phyloP scores from a whole-genome alignment of 306 rosid species.

The Heteromeles arbutifolia region DNA sequence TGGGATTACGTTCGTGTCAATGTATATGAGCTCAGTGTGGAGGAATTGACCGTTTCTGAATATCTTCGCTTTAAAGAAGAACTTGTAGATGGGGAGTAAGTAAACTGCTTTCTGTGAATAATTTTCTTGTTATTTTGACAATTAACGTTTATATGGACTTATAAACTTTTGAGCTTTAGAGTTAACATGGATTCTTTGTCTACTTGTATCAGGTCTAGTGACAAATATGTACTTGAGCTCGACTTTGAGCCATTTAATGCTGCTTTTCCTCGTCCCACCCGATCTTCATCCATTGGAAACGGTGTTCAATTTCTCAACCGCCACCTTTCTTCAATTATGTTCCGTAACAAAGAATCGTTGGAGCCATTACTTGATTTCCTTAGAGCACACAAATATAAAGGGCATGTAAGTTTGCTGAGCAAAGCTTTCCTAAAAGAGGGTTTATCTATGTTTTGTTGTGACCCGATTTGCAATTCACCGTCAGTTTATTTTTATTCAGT shows the following conservation, averaged over 20 bases:
- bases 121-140: not conserved
- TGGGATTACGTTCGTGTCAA: constrained; percentile 89
- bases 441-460: constrained; percentile 10
- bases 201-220: constrained; percentile 29
- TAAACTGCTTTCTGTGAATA: not conserved
- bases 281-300: constrained; percentile 80
- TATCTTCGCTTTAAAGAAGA: constrained; percentile 84
- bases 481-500: not conserved
- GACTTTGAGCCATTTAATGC: constrained; percentile 94
- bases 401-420: constrained; percentile 54
- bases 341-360: constrained; percentile 57
- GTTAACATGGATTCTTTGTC: not conserved
- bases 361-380: constrained; percentile 87
- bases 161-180: not conserved
- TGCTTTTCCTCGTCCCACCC: constrained; percentile 59
- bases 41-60: constrained; percentile 74
- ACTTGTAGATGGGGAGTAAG: constrained; percentile 67
- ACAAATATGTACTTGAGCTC: constrained; percentile 53
- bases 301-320: constrained; percentile 85
- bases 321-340: constrained; percentile 72
- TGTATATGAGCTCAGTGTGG: constrained; percentile 72
- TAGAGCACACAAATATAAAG: constrained; percentile 69
- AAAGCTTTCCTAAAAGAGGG: not conserved
- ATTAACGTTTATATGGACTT: not conserved
- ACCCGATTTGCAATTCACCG: not conserved